Evolutionary conservation across 176 grass and related monocot genomes (phyloP).

Genomic region (Hsuehochloa calcarea): DNA sequence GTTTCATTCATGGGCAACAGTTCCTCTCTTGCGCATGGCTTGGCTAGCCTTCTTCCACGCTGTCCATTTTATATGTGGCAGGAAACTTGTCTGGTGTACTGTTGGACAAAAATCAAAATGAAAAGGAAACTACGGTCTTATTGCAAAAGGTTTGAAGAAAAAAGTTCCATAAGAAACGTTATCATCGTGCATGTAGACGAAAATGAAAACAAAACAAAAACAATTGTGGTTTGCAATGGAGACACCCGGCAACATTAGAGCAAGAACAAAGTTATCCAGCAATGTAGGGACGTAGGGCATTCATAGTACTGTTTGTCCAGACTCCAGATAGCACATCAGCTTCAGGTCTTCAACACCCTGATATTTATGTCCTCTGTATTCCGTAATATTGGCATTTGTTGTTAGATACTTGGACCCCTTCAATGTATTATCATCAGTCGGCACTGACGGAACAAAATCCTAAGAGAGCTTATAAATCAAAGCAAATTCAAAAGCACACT

Average conservation of each 20-base stretch:
- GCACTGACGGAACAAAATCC: too few relatives aligned
- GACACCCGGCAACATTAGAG: conserved; percentile 40
- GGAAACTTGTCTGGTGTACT: background rate
- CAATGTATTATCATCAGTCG: background rate
- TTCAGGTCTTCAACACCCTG: conserved; percentile 5
- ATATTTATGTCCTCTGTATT: conserved; percentile 33
- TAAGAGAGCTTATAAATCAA: too few relatives aligned
- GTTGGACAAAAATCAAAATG: background rate
- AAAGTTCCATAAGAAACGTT: background rate
- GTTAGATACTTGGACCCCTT: conserved; percentile 13
- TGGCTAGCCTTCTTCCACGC: conserved; percentile 35
- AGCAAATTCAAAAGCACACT: too few relatives aligned
- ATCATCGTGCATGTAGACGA: background rate
- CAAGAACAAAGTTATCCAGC: conserved; percentile 40
- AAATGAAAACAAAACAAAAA: background rate
- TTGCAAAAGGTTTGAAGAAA: background rate
- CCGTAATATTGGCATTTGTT: background rate
- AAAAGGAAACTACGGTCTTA: background rate
- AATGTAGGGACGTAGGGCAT: conserved; percentile 2
- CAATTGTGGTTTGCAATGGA: conserved; percentile 34
- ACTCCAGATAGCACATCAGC: conserved; percentile 13
- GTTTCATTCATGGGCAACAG: background rate
- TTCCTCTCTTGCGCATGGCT: background rate
- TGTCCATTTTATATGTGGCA: conserved; percentile 28
- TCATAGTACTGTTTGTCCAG: conserved; percentile 27